Evolutionary conservation across 331 rosid species (phyloP).

Genomic region (Prunus yedoensis): DNA sequence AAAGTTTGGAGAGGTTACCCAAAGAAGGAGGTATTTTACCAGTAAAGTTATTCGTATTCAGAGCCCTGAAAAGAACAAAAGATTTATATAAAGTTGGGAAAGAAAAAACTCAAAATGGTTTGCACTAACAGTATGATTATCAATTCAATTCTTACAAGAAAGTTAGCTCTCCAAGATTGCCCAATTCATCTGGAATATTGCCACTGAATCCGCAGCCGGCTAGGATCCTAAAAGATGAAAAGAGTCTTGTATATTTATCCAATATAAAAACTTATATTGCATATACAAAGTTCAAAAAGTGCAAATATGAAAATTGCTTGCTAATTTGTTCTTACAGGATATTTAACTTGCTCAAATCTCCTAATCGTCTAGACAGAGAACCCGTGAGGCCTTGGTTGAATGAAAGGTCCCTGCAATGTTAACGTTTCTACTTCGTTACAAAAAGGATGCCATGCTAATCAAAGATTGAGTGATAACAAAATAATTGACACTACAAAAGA

Average conservation of each 20-base stretch:
- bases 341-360: slow-evolving; percentile 55
- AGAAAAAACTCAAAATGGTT: neutral
- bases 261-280: neutral
- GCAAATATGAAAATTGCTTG: slow-evolving; percentile 7
- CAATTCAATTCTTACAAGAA: slow-evolving; percentile 64
- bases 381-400: slow-evolving; percentile 66
- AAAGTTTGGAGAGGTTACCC: slow-evolving; percentile 76
- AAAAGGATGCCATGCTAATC: slow-evolving; percentile 4
- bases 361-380: slow-evolving; percentile 55
- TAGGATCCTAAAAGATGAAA: slow-evolving; percentile 58
- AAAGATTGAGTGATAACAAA: slow-evolving; percentile 16
- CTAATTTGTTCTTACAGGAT: slow-evolving; percentile 58
- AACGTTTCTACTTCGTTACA: slow-evolving; percentile 19
- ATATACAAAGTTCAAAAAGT: slow-evolving; percentile 3
- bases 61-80: slow-evolving; percentile 54
- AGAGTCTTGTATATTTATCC: neutral
- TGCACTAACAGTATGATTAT: neutral
- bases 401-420: slow-evolving; percentile 71
- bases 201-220: slow-evolving; percentile 93
- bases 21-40: slow-evolving; percentile 72
- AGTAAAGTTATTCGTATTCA: slow-evolving; percentile 68
- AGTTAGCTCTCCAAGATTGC: slow-evolving; percentile 65
- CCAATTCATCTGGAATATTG: slow-evolving; percentile 71
- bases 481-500: neutral
- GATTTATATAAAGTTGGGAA: neutral